These are phyloP conservation scores for Neonectria coccinea DNA, from an alignment of 2,329 filamentous ascomycete genomes.

Conservation along the genomic window DNA sequence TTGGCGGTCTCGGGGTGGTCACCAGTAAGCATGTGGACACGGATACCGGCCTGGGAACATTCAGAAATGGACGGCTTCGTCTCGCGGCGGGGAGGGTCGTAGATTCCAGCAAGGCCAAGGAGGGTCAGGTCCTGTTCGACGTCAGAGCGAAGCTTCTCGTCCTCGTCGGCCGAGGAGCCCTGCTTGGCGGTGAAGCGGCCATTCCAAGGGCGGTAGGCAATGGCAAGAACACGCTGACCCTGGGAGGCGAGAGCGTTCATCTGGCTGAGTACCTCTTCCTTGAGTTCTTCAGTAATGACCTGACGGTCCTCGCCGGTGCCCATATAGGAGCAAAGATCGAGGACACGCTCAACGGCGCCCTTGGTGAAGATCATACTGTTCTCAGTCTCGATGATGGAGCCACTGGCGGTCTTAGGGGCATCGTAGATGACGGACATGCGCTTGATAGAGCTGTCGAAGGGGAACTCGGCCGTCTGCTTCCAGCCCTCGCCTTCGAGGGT, in stretches of 20 bases:
- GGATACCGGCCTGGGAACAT: constrained; percentile 79
- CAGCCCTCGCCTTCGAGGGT: constrained; percentile 64
- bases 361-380: constrained; percentile 70
- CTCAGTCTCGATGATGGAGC: constrained; percentile 53
- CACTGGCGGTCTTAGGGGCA: constrained; percentile 55
- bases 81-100: constrained; percentile 86
- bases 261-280: constrained; percentile 62
- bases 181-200: constrained; percentile 59
- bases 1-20: constrained; percentile 83
- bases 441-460: constrained; percentile 84
- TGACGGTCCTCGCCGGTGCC: constrained; percentile 57
- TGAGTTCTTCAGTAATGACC: constrained; percentile 63
- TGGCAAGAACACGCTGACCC: constrained; percentile 78
- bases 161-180: constrained; percentile 50
- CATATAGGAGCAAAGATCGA: constrained; percentile 66
- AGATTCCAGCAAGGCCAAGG: constrained; percentile 85
- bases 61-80: constrained; percentile 78
- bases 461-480: constrained; percentile 76
- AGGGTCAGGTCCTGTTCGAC: constrained; percentile 79
- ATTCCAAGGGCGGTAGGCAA: constrained; percentile 73
- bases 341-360: constrained; percentile 70
- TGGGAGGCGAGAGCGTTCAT: constrained; percentile 72
- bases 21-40: constrained; percentile 86
- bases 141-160: constrained; percentile 64
- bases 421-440: constrained; percentile 83